These are phyloP conservation scores for Boletus vermiculosoides DNA, from an alignment of 768 basidiomycete species.

Conservation along the genomic window DNA sequence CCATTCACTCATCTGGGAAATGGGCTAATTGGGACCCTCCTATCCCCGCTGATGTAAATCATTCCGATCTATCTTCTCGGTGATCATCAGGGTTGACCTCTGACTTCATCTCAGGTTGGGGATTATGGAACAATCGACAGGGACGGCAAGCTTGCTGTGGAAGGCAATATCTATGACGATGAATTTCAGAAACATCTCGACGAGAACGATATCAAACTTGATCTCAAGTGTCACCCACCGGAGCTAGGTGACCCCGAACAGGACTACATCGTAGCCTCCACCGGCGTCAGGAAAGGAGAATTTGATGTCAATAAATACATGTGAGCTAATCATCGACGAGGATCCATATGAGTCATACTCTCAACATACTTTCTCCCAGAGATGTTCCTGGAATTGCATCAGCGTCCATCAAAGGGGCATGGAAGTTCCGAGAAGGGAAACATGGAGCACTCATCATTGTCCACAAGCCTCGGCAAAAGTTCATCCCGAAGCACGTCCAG, in stretches of 20 bases:
- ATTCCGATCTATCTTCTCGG: not conserved
- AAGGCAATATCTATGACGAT: slow-evolving; percentile 29
- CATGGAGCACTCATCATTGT: too few relatives aligned
- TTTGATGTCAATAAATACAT: slow-evolving; percentile 4
- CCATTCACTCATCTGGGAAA: slow-evolving; percentile 25
- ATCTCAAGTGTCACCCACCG: slow-evolving; percentile 1
- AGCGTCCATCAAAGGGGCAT: slow-evolving; percentile 30
- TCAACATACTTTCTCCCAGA: not conserved
- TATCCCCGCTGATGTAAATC: slow-evolving; percentile 21
- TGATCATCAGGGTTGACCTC: not conserved
- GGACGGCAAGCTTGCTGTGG: slow-evolving; percentile 1
- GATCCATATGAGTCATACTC: too few relatives aligned
- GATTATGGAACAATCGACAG: slow-evolving; percentile 29
- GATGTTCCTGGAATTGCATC: slow-evolving; percentile 15
- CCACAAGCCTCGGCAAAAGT: too few relatives aligned
- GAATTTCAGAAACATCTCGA: slow-evolving; percentile 6
- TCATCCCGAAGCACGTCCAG: too few relatives aligned
- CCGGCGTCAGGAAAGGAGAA: slow-evolving; percentile 15
- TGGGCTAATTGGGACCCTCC: slow-evolving; percentile 35
- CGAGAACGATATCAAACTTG: not conserved
- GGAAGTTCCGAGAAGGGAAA: too few relatives aligned
- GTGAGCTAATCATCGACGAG: not conserved
- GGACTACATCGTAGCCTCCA: slow-evolving; percentile 19
- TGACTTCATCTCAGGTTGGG: slow-evolving; percentile 21
- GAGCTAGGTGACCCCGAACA: slow-evolving; percentile 10